phyloP scores from a whole-genome alignment of 78 protist species.

The Dictyostelium discoideum region DNA sequence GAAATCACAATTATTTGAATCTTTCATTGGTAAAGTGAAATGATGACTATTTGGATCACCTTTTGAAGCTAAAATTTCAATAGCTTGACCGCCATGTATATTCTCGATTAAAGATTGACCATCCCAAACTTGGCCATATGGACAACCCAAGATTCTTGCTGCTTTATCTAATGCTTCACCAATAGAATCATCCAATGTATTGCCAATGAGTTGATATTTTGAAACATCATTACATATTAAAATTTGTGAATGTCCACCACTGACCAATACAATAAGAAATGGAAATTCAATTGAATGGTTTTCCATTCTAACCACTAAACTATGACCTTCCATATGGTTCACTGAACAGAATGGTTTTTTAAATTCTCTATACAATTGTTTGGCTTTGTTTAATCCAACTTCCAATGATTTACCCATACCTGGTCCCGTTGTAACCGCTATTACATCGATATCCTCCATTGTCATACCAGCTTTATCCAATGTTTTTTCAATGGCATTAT shows the following conservation, averaged over 20 bases:
- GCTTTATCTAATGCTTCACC: slow-evolving; percentile 93
- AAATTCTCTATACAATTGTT: background rate
- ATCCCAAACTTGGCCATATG: slow-evolving; percentile 33
- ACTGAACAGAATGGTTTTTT: slow-evolving; percentile 69
- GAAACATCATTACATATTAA: slow-evolving; percentile 80
- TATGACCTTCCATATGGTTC: slow-evolving; percentile 88
- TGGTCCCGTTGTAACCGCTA: slow-evolving; percentile 89
- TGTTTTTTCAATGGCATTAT: slow-evolving; percentile 32
- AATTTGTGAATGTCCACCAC: slow-evolving; percentile 90
- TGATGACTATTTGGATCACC: background rate
- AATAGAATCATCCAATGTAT: slow-evolving; percentile 91
- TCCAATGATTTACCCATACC: slow-evolving; percentile 76
- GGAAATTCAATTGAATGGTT: slow-evolving; percentile 69
- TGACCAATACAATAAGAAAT: slow-evolving; percentile 69
- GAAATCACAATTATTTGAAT: slow-evolving; percentile 73
- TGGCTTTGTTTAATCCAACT: slow-evolving; percentile 74
- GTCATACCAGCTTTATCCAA: background rate
- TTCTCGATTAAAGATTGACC: slow-evolving; percentile 17
- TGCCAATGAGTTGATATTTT: slow-evolving; percentile 67
- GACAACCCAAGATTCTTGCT: slow-evolving; percentile 26
- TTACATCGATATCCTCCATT: slow-evolving; percentile 55
- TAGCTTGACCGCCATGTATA: slow-evolving; percentile 78
- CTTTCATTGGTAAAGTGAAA: slow-evolving; percentile 35
- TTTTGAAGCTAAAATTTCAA: slow-evolving; percentile 67
- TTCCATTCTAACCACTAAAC: slow-evolving; percentile 57